A percentile compares a stretch with the other conserved stretches of the same genome.
phyloP scores from a whole-genome alignment of 176 grass and related monocot species.

The Avena atlantica region DNA sequence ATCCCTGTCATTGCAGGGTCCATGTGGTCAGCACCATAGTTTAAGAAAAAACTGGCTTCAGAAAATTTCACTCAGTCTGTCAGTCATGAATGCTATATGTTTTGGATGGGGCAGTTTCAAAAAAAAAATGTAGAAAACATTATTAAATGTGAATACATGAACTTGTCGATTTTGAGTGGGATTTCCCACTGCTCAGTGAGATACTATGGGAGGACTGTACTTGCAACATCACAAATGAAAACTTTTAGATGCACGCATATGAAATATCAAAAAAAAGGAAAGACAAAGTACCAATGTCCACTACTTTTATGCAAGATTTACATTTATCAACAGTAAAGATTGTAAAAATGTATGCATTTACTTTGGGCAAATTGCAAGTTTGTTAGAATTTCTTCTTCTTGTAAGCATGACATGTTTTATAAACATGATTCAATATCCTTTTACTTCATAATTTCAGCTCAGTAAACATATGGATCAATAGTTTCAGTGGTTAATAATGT shows the following conservation, averaged over 20 bases:
- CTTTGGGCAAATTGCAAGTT: constrained; percentile 2
- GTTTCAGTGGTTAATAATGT: constrained; percentile 21
- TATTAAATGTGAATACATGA: constrained; percentile 25
- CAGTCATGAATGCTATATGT: constrained; percentile 26
- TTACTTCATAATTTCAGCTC: neutral
- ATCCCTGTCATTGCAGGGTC: constrained; percentile 1
- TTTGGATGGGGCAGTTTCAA: neutral
- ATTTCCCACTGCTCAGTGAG: neutral
- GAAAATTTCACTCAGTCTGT: constrained; percentile 9
- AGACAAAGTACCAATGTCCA: constrained; percentile 19
- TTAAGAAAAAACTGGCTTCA: constrained; percentile 8
- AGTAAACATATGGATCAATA: constrained; percentile 20
- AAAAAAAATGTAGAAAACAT: neutral
- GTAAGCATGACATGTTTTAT: neutral
- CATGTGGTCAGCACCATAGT: constrained; percentile 7
- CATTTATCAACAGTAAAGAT: constrained; percentile 5
- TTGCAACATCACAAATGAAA: constrained; percentile 30
- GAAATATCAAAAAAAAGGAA: constrained; percentile 5
- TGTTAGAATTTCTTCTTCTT: neutral
- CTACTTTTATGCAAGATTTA: neutral
- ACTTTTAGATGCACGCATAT: neutral
- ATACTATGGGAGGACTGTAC: neutral
- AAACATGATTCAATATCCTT: neutral
- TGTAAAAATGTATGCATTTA: neutral
- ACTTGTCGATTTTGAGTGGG: neutral